Conservation (phyloP, 345 rosid species). For the Hypericum perforatum region DNA sequence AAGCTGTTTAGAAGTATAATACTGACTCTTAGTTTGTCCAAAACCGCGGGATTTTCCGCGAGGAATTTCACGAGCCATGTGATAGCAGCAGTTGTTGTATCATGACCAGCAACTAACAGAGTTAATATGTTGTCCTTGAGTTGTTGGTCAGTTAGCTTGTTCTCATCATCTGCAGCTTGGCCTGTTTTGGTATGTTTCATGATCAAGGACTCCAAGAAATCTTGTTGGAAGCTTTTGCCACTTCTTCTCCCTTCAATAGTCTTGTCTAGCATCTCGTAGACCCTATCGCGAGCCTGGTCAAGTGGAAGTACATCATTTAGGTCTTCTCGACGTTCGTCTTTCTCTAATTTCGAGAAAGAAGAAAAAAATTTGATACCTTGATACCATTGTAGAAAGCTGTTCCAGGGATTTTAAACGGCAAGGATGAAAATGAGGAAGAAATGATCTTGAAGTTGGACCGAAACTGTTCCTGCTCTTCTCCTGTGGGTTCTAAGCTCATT, state of each 20-base stretch:
- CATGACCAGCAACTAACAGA: conserved; percentile 60
- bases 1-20: too few species aligned
- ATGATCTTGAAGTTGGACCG: conserved; percentile 52
- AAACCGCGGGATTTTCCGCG: conserved; percentile 38
- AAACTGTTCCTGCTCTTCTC: conserved; percentile 55
- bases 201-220: conserved; percentile 48
- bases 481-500: conserved; percentile 56
- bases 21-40: conserved; percentile 39
- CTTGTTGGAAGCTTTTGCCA: conserved; percentile 38
- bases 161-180: conserved; percentile 19
- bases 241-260: conserved; percentile 35
- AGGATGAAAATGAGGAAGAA: conserved; percentile 55
- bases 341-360: neutral
- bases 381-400: conserved; percentile 49
- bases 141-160: conserved; percentile 46
- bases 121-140: conserved; percentile 54
- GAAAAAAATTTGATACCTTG: conserved; percentile 23
- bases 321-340: neutral
- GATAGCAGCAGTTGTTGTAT: conserved; percentile 59
- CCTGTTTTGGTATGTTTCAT: conserved; percentile 38
- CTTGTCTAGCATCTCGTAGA: conserved; percentile 47
- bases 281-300: conserved; percentile 50
- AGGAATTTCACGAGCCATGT: conserved; percentile 57
- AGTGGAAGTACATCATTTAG: neutral
- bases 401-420: conserved; percentile 59